A percentile compares a stretch with the other conserved stretches of the same genome.
These are phyloP conservation scores for Salvia rosmarinus DNA, from an alignment of 257 asterid species.

Conservation along the genomic window DNA sequence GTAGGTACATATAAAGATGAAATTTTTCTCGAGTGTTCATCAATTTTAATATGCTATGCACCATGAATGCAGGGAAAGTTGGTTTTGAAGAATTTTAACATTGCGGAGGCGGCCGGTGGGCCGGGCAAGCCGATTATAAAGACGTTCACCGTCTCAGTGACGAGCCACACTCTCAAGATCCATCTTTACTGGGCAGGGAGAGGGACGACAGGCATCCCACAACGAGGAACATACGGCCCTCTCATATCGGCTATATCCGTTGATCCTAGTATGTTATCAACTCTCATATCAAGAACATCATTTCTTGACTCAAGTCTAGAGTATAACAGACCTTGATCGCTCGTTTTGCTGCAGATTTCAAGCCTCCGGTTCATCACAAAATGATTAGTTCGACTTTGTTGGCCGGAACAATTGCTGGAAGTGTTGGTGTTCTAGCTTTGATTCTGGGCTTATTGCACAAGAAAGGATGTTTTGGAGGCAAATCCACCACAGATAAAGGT, in stretches of 20 bases:
- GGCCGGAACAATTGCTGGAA: constrained; percentile 61
- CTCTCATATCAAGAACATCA: constrained; percentile 8
- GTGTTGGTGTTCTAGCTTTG: constrained; percentile 44
- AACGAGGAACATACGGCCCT: constrained; percentile 87
- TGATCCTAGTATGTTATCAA: constrained; percentile 63
- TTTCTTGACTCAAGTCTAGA: too few species aligned
- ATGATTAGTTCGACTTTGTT: constrained; percentile 38
- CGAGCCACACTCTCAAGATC: constrained; percentile 63
- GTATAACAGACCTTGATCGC: background rate
- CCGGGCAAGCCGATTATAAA: constrained; percentile 64
- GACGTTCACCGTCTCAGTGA: constrained; percentile 58
- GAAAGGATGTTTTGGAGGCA: constrained; percentile 56
- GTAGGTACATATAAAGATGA: constrained; percentile 35
- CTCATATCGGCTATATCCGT: constrained; percentile 88
- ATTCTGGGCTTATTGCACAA: constrained; percentile 47
- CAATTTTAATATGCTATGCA: too few species aligned
- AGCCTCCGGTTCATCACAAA: constrained; percentile 58
- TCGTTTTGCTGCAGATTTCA: constrained; percentile 58
- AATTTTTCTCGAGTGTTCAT: too few species aligned
- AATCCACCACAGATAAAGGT: constrained; percentile 65
- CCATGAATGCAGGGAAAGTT: constrained; percentile 51
- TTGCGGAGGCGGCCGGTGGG: constrained; percentile 79
- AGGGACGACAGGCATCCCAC: constrained; percentile 90
- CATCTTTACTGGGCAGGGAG: constrained; percentile 90
- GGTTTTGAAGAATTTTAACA: constrained; percentile 81